phyloP scores from a whole-genome alignment of 2,329 filamentous ascomycete species.

The Arthrocladium fulminans region DNA sequence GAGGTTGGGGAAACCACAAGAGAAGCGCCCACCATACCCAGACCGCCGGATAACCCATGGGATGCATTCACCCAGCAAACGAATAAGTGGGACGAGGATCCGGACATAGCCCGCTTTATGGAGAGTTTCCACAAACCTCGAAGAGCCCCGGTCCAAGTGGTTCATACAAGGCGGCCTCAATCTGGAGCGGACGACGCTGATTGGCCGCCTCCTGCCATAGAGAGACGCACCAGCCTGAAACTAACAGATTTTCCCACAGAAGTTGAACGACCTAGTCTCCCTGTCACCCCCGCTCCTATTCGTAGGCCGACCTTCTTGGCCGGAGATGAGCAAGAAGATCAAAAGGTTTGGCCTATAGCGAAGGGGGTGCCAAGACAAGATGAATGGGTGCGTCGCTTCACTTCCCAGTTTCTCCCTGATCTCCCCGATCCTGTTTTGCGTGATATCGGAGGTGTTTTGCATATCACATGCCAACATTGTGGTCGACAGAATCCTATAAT shows the following conservation, averaged over 20 bases:
- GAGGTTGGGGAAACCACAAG: slow-evolving; percentile 10
- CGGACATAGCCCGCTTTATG: slow-evolving; percentile 81
- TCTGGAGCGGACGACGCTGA: slow-evolving; percentile 16
- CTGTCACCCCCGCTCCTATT: slow-evolving; percentile 80
- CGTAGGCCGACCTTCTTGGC: slow-evolving; percentile 61
- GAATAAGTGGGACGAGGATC: slow-evolving; percentile 91
- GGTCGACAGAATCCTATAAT: slow-evolving; percentile 57
- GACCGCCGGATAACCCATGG: slow-evolving; percentile 28
- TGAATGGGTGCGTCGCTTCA: slow-evolving; percentile 76
- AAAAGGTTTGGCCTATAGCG: slow-evolving; percentile 59
- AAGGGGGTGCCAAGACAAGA: slow-evolving; percentile 77
- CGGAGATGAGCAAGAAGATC: slow-evolving; percentile 35
- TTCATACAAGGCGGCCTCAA: slow-evolving; percentile 24
- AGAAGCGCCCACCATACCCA: slow-evolving; percentile 8
- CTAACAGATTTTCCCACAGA: slow-evolving; percentile 83
- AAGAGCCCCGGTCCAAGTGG: slow-evolving; percentile 40
- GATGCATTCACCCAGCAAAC: slow-evolving; percentile 59
- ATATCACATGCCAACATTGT: slow-evolving; percentile 28
- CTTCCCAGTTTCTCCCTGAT: slow-evolving; percentile 24
- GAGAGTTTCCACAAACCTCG: slow-evolving; percentile 59
- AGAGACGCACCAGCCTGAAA: slow-evolving; percentile 50
- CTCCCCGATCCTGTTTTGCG: slow-evolving; percentile 10
- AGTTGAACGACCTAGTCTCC: slow-evolving; percentile 73
- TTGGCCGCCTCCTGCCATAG: slow-evolving; percentile 21
- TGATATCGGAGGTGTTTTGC: slow-evolving; percentile 23